Evolutionary conservation across 192 early-diverging fungal genomes (phyloP).

Genomic region (Linderina pennispora): DNA sequence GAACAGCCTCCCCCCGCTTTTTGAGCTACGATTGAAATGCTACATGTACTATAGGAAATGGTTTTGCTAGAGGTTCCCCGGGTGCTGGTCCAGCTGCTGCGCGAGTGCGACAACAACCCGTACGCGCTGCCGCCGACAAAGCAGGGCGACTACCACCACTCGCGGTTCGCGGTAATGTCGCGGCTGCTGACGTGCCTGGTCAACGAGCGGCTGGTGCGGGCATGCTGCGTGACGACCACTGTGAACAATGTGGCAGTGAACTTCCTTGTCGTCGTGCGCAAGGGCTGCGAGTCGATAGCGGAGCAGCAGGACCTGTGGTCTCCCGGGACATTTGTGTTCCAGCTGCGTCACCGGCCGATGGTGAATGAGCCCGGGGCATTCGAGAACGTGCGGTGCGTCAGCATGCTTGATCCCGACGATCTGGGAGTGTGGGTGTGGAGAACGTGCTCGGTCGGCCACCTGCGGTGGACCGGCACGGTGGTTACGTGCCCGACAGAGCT

Average conservation of each 20-base stretch:
- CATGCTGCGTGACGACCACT: constrained; percentile 6
- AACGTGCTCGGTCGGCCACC: not conserved
- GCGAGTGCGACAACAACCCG: not conserved
- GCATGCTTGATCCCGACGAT: constrained; percentile 14
- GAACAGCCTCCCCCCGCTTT: no score
- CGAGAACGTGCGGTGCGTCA: not conserved
- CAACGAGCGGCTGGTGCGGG: constrained; percentile 32
- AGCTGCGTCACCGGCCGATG: constrained; percentile 15
- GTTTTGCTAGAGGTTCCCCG: not conserved
- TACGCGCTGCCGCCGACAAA: constrained; percentile 1
- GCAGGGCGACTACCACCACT: not conserved
- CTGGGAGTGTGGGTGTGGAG: constrained; percentile 3
- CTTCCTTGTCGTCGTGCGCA: constrained; percentile 3
- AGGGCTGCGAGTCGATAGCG: not conserved
- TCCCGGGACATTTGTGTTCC: constrained; percentile 13
- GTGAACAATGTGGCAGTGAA: constrained; percentile 1
- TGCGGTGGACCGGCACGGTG: not conserved
- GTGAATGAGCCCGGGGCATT: not conserved
- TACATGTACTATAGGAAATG: no score
- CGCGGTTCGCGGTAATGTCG: constrained; percentile 43
- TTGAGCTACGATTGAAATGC: no score
- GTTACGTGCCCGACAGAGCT: constrained; percentile 3
- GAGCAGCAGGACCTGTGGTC: constrained; percentile 9
- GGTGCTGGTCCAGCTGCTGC: not conserved
- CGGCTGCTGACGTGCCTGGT: constrained; percentile 40